phyloP scores from a whole-genome alignment of 2,329 filamentous ascomycete species.

The Colletotrichum sp. region DNA sequence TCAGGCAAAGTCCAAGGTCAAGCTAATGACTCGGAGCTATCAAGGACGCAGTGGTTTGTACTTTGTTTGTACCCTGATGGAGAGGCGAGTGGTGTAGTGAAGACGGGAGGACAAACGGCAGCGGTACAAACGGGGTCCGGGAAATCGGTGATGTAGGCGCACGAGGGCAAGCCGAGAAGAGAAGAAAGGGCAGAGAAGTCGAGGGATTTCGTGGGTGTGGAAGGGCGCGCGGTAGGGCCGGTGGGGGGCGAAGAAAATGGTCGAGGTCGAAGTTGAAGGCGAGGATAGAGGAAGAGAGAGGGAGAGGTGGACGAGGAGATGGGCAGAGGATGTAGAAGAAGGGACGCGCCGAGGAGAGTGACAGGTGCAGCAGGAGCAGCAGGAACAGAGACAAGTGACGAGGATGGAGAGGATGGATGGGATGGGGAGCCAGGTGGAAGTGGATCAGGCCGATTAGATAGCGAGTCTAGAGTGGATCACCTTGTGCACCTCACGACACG shows the following conservation, averaged over 20 bases:
- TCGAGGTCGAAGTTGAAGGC: background rate
- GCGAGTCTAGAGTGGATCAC: background rate
- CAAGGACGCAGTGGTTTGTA: constrained; percentile 4
- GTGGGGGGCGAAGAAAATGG: background rate
- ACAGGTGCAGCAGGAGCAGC: background rate
- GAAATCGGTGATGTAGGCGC: background rate
- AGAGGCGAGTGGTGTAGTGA: background rate
- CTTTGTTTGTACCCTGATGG: constrained; percentile 1
- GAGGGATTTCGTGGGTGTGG: constrained; percentile 11
- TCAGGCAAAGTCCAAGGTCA: constrained; percentile 24
- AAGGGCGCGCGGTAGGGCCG: background rate
- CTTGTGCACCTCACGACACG: background rate
- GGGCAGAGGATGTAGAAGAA: constrained; percentile 18
- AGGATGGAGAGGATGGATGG: constrained; percentile 11
- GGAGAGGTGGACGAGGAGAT: background rate
- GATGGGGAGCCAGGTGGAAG: background rate
- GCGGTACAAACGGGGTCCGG: background rate
- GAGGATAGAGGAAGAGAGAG: constrained; percentile 1
- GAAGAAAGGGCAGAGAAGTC: constrained; percentile 4
- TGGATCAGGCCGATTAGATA: constrained; percentile 20
- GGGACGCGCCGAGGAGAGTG: constrained; percentile 18
- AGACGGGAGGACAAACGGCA: constrained; percentile 1
- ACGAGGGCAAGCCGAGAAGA: background rate
- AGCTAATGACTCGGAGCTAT: constrained; percentile 26
- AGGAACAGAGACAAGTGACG: constrained; percentile 13